A percentile compares a stretch with the other conserved stretches of the same genome.
Conservation (phyloP, 2,329 filamentous ascomycete species). For the Pseudogymnoascus sp. region DNA sequence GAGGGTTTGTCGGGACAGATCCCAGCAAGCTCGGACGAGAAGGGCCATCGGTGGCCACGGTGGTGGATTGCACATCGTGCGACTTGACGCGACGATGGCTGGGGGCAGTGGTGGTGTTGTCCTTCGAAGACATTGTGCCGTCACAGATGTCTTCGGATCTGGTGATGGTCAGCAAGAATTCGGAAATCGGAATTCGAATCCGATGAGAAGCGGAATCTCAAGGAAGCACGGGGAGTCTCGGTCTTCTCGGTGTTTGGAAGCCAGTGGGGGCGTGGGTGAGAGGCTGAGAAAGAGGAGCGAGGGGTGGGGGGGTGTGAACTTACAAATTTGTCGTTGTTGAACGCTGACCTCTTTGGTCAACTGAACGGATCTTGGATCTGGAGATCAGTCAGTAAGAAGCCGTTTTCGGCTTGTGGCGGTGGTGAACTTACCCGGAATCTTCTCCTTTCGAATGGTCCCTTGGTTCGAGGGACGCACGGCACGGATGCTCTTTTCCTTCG, state of each 20-base stretch:
- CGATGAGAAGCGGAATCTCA: neutral
- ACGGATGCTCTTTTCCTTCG: neutral
- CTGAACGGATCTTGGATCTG: neutral
- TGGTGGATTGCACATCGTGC: slow-evolving; percentile 1
- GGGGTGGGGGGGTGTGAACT: neutral
- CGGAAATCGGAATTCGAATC: neutral
- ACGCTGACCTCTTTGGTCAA: slow-evolving; percentile 1
- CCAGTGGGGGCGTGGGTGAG: neutral
- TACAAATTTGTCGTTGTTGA: neutral
- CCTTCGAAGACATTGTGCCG: neutral
- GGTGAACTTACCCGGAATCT: neutral
- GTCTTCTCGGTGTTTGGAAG: neutral
- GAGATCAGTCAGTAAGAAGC: neutral
- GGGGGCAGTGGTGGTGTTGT: neutral
- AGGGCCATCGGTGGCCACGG: neutral
- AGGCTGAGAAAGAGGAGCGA: neutral
- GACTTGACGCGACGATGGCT: slow-evolving; percentile 7
- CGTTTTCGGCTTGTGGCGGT: neutral
- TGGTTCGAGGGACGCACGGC: slow-evolving; percentile 6
- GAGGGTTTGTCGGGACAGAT: neutral
- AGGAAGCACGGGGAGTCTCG: neutral
- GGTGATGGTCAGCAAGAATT: neutral
- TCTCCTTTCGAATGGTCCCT: neutral
- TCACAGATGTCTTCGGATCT: neutral
- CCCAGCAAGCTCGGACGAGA: neutral